Percentiles rank a stretch among this genome's conserved stretches.
phyloP scores from a whole-genome alignment of 2,329 filamentous ascomycete genomes.

The Ceratocystis ficicola region DNA sequence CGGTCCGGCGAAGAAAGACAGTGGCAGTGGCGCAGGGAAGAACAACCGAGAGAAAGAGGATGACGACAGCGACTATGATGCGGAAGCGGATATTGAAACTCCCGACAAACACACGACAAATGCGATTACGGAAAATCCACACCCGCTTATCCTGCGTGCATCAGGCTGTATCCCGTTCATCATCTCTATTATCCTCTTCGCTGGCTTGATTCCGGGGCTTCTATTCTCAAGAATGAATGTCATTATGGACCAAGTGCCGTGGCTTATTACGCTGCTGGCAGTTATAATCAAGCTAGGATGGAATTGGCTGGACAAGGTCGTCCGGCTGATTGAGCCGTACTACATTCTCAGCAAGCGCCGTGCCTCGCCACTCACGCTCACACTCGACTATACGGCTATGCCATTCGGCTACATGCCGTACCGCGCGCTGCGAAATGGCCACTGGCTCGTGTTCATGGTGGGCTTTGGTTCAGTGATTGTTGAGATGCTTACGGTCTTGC shows the following conservation, averaged over 20 bases:
- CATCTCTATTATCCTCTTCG: slow-evolving; percentile 43
- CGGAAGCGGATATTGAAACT: neutral
- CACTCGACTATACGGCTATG: slow-evolving; percentile 60
- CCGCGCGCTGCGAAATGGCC: slow-evolving; percentile 49
- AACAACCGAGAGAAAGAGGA: neutral
- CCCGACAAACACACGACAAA: slow-evolving; percentile 28
- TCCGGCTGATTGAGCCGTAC: slow-evolving; percentile 64
- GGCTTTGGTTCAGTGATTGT: slow-evolving; percentile 59
- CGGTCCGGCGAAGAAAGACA: neutral
- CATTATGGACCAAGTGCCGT: slow-evolving; percentile 39
- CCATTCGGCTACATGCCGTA: slow-evolving; percentile 55
- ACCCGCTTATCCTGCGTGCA: slow-evolving; percentile 55
- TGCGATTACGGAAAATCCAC: slow-evolving; percentile 45
- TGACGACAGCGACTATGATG: neutral
- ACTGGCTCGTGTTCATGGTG: slow-evolving; percentile 54
- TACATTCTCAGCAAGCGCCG: slow-evolving; percentile 56
- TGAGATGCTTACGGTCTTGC: slow-evolving; percentile 59
- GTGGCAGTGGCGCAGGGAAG: too few relatives aligned
- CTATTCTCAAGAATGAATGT: slow-evolving; percentile 36
- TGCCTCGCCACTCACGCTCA: slow-evolving; percentile 52
- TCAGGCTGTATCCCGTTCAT: slow-evolving; percentile 50
- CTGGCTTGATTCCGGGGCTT: slow-evolving; percentile 46
- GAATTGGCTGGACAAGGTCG: slow-evolving; percentile 54
- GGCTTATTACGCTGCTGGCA: slow-evolving; percentile 52
- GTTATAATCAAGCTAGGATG: slow-evolving; percentile 56